Percentiles rank a stretch among this genome's conserved stretches.
Conservation (phyloP, 768 basidiomycete genomes). For the Termitomyces sp. region DNA sequence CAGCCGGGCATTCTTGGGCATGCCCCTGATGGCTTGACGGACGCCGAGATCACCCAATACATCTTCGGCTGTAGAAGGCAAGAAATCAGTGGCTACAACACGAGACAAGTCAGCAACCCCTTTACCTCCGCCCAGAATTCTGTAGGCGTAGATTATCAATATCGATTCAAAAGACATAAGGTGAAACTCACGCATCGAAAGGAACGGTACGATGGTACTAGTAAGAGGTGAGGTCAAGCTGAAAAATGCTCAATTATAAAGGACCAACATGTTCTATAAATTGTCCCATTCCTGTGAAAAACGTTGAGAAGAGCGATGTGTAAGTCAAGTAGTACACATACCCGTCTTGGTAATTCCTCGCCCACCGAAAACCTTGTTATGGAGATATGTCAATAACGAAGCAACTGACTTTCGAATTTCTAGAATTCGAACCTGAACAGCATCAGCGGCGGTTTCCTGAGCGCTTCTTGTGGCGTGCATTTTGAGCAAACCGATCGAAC, state of each 20-base stretch:
- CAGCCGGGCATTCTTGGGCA: slow-evolving; percentile 66
- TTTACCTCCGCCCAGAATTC: slow-evolving; percentile 62
- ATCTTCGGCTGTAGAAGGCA: slow-evolving; percentile 50
- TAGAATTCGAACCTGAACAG: slow-evolving; percentile 50
- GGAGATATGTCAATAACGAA: slow-evolving; percentile 1
- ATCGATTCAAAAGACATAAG: neutral
- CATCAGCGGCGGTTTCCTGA: slow-evolving; percentile 61
- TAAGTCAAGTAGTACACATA: slow-evolving; percentile 21
- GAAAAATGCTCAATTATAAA: neutral
- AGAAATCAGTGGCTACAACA: neutral
- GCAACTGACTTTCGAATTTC: neutral
- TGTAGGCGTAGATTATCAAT: slow-evolving; percentile 10
- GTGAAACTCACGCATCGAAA: slow-evolving; percentile 51
- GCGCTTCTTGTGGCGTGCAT: slow-evolving; percentile 59
- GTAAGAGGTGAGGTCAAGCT: slow-evolving; percentile 16
- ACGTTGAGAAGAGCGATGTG: slow-evolving; percentile 1
- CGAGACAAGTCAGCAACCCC: neutral
- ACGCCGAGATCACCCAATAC: slow-evolving; percentile 81
- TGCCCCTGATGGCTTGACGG: slow-evolving; percentile 69
- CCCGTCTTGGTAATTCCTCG: slow-evolving; percentile 83
- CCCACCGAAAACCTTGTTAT: slow-evolving; percentile 67
- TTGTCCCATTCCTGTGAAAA: slow-evolving; percentile 46
- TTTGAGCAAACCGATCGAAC: slow-evolving; percentile 68
- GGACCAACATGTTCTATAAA: slow-evolving; percentile 60
- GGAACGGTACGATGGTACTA: slow-evolving; percentile 62